phyloP scores from a whole-genome alignment of 768 basidiomycete genomes.

The Macrolepiota dolichaula region DNA sequence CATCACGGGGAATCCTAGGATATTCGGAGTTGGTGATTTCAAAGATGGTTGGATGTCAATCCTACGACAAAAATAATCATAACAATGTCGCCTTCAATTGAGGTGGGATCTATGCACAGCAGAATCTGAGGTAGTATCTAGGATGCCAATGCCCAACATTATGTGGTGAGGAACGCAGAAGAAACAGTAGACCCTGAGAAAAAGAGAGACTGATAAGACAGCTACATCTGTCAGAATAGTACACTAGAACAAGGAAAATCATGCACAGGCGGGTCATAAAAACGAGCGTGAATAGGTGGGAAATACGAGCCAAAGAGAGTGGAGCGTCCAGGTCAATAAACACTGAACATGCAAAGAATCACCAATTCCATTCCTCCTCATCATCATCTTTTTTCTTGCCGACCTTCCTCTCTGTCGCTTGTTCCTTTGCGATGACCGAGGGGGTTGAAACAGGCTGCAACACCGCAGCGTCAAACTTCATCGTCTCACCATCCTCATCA shows the following conservation, averaged over 20 bases:
- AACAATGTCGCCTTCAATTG: no score
- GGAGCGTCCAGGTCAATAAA: neutral
- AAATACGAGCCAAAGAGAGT: neutral
- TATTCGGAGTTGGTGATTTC: no score
- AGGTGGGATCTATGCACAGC: neutral
- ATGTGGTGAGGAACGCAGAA: neutral
- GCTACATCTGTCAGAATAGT: neutral
- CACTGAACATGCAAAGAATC: neutral
- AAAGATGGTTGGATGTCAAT: no score
- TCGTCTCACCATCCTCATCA: conserved; percentile 22
- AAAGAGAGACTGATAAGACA: neutral
- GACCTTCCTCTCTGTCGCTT: neutral
- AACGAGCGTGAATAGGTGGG: neutral
- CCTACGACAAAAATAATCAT: no score
- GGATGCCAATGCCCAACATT: neutral
- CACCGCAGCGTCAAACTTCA: conserved; percentile 15
- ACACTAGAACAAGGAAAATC: neutral
- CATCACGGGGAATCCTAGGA: no score
- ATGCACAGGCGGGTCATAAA: neutral
- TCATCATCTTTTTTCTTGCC: conserved; percentile 27
- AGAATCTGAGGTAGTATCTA: neutral
- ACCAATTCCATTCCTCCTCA: conserved; percentile 64
- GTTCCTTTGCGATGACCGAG: conserved; percentile 7
- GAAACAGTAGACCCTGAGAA: neutral
- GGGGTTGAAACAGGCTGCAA: conserved; percentile 18